Base-by-base conservation (phyloP, 768 basidiomycete species). In the Asterophora parasitica region DNA sequence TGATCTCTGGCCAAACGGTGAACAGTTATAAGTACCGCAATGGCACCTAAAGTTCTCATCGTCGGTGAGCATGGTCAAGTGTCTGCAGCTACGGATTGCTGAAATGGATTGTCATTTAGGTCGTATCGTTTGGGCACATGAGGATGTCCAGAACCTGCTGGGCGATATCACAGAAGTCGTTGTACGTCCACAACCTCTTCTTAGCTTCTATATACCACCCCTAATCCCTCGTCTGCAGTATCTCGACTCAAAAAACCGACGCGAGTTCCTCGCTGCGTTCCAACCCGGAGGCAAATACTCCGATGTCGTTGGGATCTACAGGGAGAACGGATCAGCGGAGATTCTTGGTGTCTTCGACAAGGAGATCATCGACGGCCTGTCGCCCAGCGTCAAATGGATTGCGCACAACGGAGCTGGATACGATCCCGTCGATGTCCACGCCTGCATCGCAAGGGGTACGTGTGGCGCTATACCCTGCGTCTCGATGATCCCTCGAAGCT, bases 331-430 rank as follows among this genome's bases (percentile, higher is more conserved):
- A 20, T 88, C 86, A 5, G 70, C 80, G 5, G 66, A 73, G 40
- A 68, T 64, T 33, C 82, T 92, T 56, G 92, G 89, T 15, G 67
- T 79, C 12, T 92, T 92, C 58, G 89, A 96, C 64, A 78, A 80
- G 62, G 86, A 85, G 52, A 72, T 95, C 54, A 74, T 96, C 54
- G 65, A 73, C 41, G 79, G 76, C 0, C 71, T 96, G 8, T 83
- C 90, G 1, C 51, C 73, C 1, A 74, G 72, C 15, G 75, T 94
- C 52, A 83, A 83, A 59, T 92, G 87, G 84, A 90, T 95, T 61
- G 88, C 85, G 1, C 92, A 92, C 64, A 93, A 93, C 48, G 93
- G 92, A 9, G 92, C 93, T 0, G 92, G 93, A 0, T 96, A 96
- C 62, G 92, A 96, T 62, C 82, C 84, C 51, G 85, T 95, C 54